phyloP scores from a whole-genome alignment of 2,329 filamentous ascomycete species.

The Paraphoma chrysanthemicola region DNA sequence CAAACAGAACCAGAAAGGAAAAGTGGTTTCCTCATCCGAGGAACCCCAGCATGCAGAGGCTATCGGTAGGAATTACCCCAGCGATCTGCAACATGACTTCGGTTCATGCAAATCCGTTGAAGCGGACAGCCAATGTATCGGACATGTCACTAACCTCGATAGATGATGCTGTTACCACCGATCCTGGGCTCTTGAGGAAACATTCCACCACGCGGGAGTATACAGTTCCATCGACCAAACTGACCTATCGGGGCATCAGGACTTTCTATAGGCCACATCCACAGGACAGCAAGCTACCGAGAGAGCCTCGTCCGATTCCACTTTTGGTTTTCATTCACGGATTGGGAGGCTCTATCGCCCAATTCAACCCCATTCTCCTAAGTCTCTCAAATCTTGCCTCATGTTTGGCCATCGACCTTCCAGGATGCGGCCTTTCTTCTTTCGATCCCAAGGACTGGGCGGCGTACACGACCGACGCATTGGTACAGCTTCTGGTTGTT shows the following conservation, averaged over 20 bases:
- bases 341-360: constrained; percentile 87
- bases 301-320: constrained; percentile 75
- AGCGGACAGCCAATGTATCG: not conserved
- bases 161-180: constrained; percentile 62
- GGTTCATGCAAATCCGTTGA: constrained; percentile 12
- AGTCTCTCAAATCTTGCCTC: constrained; percentile 84
- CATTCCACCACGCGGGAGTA: constrained; percentile 76
- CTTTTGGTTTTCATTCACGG: constrained; percentile 92
- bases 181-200: constrained; percentile 81
- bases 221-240: constrained; percentile 67
- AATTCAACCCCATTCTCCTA: constrained; percentile 82
- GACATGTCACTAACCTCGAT: constrained; percentile 10
- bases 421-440: constrained; percentile 83
- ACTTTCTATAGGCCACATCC: constrained; percentile 84
- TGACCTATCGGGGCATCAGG: constrained; percentile 77
- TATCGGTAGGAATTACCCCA: constrained; percentile 31
- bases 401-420: constrained; percentile 87
- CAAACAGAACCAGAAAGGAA: constrained; percentile 25
- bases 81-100: constrained; percentile 11
- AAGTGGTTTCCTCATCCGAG: constrained; percentile 17
- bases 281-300: constrained; percentile 81
- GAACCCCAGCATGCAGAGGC: constrained; percentile 28
- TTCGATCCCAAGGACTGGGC: constrained; percentile 75
- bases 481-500: constrained; percentile 75
- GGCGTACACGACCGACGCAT: constrained; percentile 79